These are phyloP conservation scores for Fraxinus xanthoxyloides DNA, from an alignment of 305 asterid species.

Conservation along the genomic window DNA sequence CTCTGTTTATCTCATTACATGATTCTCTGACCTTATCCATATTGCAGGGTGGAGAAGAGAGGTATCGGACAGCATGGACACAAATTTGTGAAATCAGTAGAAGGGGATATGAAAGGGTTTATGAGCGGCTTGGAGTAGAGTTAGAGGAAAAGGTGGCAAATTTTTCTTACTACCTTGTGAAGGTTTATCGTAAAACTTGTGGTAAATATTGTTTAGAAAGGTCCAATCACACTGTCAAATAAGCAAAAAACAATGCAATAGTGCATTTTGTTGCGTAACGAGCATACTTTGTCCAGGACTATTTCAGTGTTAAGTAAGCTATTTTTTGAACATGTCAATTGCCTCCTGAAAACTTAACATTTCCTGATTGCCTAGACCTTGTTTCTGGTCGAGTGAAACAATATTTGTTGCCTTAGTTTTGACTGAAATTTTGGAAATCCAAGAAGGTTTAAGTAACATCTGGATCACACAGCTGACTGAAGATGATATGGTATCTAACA, in stretches of 20 bases:
- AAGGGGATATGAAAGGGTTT: constrained; percentile 63
- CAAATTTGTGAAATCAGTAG: constrained; percentile 87
- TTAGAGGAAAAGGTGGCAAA: constrained; percentile 77
- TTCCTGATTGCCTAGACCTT: neutral
- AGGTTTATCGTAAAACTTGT: constrained; percentile 13
- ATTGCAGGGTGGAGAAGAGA: constrained; percentile 73
- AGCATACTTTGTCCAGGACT: neutral
- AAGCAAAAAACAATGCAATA: neutral
- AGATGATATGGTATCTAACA: constrained; percentile 8
- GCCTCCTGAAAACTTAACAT: neutral
- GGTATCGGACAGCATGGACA: constrained; percentile 77
- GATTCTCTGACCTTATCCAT: constrained; percentile 7
- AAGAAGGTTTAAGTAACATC: neutral
- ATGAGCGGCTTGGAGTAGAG: constrained; percentile 68
- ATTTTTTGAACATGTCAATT: neutral
- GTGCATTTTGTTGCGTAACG: neutral
- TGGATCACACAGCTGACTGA: constrained; percentile 16
- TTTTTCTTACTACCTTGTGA: constrained; percentile 6
- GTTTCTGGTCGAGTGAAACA: neutral
- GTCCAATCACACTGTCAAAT: neutral
- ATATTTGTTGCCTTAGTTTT: neutral
- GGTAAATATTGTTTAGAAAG: neutral
- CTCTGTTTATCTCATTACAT: constrained; percentile 8
- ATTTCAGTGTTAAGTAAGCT: neutral
- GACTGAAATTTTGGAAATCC: neutral